These are phyloP conservation scores for Oryza meridionalis DNA, from an alignment of 176 grass and related monocot genomes.

Conservation along the genomic window DNA sequence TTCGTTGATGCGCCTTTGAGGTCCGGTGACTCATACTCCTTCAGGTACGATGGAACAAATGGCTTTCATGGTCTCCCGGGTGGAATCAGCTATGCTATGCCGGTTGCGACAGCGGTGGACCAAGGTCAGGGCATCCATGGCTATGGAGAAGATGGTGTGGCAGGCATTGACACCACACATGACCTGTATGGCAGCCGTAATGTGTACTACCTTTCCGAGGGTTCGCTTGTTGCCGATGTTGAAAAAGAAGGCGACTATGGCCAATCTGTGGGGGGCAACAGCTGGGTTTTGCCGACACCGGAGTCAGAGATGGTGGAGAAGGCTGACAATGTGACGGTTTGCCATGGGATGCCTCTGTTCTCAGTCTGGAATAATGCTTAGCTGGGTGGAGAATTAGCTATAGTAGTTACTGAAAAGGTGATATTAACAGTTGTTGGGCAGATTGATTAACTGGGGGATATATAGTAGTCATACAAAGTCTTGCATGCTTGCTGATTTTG, in stretches of 20 bases:
- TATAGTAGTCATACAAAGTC: slow-evolving; percentile 21
- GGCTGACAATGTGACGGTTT: slow-evolving; percentile 45
- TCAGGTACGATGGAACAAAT: slow-evolving; percentile 26
- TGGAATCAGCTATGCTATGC: slow-evolving; percentile 40
- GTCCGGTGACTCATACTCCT: slow-evolving; percentile 14
- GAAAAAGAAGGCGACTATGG: slow-evolving; percentile 40
- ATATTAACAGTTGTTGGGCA: background rate
- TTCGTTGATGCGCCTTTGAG: slow-evolving; percentile 34
- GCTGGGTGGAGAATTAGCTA: background rate
- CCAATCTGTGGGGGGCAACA: slow-evolving; percentile 37
- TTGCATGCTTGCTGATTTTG: slow-evolving; percentile 29
- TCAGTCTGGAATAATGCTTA: slow-evolving; percentile 67
- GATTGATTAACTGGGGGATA: background rate
- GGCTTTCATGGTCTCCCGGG: background rate
- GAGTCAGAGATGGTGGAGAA: slow-evolving; percentile 18
- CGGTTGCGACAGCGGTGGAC: slow-evolving; percentile 46
- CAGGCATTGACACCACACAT: background rate
- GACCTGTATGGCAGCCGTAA: slow-evolving; percentile 38
- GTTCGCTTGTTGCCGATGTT: background rate
- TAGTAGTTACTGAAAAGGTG: background rate
- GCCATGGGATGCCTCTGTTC: slow-evolving; percentile 59
- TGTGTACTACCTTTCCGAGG: slow-evolving; percentile 44
- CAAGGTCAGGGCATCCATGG: slow-evolving; percentile 44
- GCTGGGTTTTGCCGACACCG: slow-evolving; percentile 34
- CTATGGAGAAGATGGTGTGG: slow-evolving; percentile 27